Evolutionary conservation across 169 alveolate species (phyloP).

Genomic region (Condylostoma magnum): DNA sequence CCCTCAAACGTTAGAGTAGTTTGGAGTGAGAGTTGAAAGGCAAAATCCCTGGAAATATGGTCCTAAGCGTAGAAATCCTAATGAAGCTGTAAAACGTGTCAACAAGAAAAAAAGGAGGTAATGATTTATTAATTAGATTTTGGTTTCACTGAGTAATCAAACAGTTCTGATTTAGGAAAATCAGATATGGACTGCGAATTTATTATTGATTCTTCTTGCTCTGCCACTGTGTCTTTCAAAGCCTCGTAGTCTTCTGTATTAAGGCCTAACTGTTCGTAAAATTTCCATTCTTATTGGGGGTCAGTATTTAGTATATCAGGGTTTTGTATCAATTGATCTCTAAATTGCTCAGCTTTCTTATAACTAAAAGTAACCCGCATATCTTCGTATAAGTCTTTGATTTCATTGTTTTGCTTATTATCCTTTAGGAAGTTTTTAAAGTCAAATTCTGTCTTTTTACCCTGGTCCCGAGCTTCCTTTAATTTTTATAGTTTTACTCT

Average conservation of each 20-base stretch:
- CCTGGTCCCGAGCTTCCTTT: slow-evolving; percentile 1
- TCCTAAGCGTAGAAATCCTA: slow-evolving; percentile 11
- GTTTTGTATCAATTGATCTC: too few relatives aligned
- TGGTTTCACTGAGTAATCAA: too few relatives aligned
- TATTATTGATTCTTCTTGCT: slow-evolving; percentile 5
- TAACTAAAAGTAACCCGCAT: too few relatives aligned
- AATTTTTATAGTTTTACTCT: slow-evolving; percentile 18
- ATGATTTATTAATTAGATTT: too few relatives aligned
- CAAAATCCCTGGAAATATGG: slow-evolving; percentile 11
- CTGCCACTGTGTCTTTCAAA: slow-evolving; percentile 36
- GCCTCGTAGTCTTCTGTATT: slow-evolving; percentile 46
- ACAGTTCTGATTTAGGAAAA: too few relatives aligned
- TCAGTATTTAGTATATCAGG: too few relatives aligned
- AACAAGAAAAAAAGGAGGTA: slow-evolving; percentile 10
- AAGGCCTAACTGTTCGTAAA: slow-evolving; percentile 39
- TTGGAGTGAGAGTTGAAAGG: not conserved
- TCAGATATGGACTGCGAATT: too few relatives aligned
- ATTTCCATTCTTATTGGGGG: slow-evolving; percentile 44
- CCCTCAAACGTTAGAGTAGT: not conserved
- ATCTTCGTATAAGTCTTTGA: too few relatives aligned
- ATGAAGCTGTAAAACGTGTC: not conserved
- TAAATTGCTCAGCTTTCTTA: too few relatives aligned
- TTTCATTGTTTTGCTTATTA: not conserved
- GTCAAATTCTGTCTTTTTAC: slow-evolving; percentile 23
- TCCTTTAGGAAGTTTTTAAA: slow-evolving; percentile 24